These are phyloP conservation scores for Aspergillus pseudonomiae DNA, from an alignment of 2,329 filamentous ascomycete genomes.

Conservation along the genomic window DNA sequence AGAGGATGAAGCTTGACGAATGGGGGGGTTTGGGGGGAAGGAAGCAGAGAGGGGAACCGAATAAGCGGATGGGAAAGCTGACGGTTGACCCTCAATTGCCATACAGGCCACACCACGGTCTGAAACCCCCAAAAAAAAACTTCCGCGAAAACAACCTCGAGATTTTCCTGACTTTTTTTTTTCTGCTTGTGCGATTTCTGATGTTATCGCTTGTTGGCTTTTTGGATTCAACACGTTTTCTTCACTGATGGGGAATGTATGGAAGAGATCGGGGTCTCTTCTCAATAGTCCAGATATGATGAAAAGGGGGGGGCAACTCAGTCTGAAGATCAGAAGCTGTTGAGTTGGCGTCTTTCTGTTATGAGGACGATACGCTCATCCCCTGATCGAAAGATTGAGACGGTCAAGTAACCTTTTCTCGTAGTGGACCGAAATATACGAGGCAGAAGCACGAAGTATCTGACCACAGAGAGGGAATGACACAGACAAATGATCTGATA, in stretches of 20 bases:
- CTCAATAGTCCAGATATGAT: conserved; percentile 4
- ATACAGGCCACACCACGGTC: conserved; percentile 22
- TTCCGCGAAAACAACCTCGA: background rate
- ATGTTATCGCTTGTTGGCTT: background rate
- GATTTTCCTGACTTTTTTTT: background rate
- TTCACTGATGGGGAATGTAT: conserved; percentile 9
- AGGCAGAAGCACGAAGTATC: conserved; percentile 18
- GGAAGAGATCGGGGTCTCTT: conserved; percentile 20
- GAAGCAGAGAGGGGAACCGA: conserved; percentile 25
- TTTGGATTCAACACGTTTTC: background rate
- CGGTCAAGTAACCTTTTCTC: conserved; percentile 6
- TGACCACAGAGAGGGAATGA: conserved; percentile 32
- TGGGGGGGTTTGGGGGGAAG: conserved; percentile 12
- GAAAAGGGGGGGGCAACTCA: conserved; percentile 17
- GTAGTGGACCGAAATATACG: conserved; percentile 11
- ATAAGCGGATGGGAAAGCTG: conserved; percentile 27
- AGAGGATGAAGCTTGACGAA: conserved; percentile 25
- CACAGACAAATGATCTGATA: conserved; percentile 28
- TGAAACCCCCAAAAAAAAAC: conserved; percentile 17
- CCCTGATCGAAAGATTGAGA: conserved; percentile 3
- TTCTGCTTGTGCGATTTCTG: background rate
- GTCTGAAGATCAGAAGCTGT: conserved; percentile 14
- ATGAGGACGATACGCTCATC: conserved; percentile 1
- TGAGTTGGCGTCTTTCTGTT: conserved; percentile 18
- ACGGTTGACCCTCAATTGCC: conserved; percentile 25